Base-by-base conservation (phyloP, 148 eudicot genomes). In the Pouteria glomerata region DNA sequence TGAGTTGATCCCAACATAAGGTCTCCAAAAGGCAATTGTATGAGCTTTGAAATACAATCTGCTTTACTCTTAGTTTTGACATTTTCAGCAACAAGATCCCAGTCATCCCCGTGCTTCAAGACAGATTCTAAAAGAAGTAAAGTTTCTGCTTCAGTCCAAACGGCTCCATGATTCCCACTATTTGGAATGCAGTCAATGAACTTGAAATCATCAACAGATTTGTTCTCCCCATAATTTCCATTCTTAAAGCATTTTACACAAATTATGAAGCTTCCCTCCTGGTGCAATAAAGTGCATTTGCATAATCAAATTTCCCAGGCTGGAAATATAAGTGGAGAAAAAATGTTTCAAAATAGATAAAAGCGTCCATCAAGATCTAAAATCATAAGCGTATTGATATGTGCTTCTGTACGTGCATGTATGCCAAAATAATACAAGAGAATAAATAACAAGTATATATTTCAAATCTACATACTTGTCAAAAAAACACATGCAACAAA, bases 21-120 rank as follows among this genome's bases (percentile, higher is more conserved):
- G 79, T 95, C 90, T 67, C 99, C 97, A 77, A 95, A 95, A 29
- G 99, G 99, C 66, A 95, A 81, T 75, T 95, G 89, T 73, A 91
- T 81, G 77, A 95, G 90, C 85, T 89, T 89, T 73, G 92, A 88
- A 77, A 95, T 91, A 75, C 97, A 95, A 63, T 95, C 93, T 8
- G 80, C 77, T 81, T 91, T 91, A 57, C 82, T 86, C 88, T 89
- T 95, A 21, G 94, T 84, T 75, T 91, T 80, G 37, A 91, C 94
- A 84, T 82, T 76, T 79, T 85, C 87, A 67, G 94, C 92, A 63
- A 95, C 94, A 72, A 95, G 87, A 47, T 91, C 96, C 97, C 97
- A 95, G 72, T 91, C 88, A 79, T 91, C 92, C 74, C 96, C 97
- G 41, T 95, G 90, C 81, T 87, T 91, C 79, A 92, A 76, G 52